Evolutionary conservation across 495 filamentous ascomycete genomes (phyloP).

Genomic region (Aspergillus funiculosus): DNA sequence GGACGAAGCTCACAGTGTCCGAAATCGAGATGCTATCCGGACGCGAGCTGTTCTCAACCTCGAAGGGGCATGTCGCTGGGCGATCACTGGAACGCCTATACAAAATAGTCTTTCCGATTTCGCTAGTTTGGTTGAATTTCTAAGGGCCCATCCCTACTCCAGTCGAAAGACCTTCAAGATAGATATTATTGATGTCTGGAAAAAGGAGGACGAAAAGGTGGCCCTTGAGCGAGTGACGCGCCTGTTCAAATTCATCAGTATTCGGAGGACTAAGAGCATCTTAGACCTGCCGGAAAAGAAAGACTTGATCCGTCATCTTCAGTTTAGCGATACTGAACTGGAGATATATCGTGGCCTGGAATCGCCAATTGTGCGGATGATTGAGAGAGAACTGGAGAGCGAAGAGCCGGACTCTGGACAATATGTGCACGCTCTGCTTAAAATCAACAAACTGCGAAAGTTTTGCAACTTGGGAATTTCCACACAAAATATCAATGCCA

Average conservation of each 20-base stretch:
- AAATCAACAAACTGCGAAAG: not conserved
- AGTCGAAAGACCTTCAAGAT: not conserved
- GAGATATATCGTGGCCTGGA: not conserved
- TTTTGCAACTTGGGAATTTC: not conserved
- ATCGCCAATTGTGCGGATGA: not conserved
- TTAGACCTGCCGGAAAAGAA: not conserved
- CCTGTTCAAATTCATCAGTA: not conserved
- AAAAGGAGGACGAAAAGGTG: not conserved
- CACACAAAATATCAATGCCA: not conserved
- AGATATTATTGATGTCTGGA: not conserved
- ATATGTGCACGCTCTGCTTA: not conserved
- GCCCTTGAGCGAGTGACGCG: not conserved
- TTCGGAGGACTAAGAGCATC: not conserved
- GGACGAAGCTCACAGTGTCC: not conserved
- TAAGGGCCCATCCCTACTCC: not conserved
- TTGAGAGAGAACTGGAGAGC: not conserved
- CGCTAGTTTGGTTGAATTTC: not conserved
- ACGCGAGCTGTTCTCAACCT: not conserved
- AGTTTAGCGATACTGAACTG: not conserved
- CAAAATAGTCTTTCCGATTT: not conserved
- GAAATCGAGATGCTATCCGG: not conserved
- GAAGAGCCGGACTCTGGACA: not conserved
- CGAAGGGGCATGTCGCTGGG: not conserved
- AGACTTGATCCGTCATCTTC: not conserved
- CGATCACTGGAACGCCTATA: not conserved